A percentile compares a stretch with the other conserved stretches of the same genome.
Conservation (phyloP, 2,329 filamentous ascomycete species). For the Magnaporthales sp. region DNA sequence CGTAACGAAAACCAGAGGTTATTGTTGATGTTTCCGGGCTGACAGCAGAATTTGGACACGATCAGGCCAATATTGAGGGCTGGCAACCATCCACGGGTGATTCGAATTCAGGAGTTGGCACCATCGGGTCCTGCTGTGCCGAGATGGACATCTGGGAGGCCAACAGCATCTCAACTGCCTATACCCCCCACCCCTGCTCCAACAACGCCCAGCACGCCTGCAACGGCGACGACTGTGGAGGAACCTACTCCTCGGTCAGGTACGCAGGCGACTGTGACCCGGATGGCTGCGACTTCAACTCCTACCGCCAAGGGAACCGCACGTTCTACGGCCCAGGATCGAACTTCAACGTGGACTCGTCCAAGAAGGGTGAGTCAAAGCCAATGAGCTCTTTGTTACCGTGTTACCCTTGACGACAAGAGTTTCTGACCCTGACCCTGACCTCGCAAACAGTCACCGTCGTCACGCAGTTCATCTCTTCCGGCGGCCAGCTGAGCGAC, state of each 20-base stretch:
- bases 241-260: constrained; percentile 40
- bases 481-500: constrained; percentile 37
- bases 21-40: not conserved
- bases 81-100: constrained; percentile 44
- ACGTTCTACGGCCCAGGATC: constrained; percentile 50
- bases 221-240: constrained; percentile 41
- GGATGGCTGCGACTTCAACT: constrained; percentile 64
- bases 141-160: constrained; percentile 39
- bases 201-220: constrained; percentile 41
- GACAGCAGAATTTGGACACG: not conserved
- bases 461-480: constrained; percentile 52
- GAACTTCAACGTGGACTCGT: constrained; percentile 47
- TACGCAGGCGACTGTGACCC: constrained; percentile 58
- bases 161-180: constrained; percentile 26
- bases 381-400: not conserved
- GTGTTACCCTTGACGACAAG: not conserved
- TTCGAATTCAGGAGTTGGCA: constrained; percentile 42
- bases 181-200: constrained; percentile 33
- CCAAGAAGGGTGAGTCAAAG: constrained; percentile 25
- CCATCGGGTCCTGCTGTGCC: constrained; percentile 39
- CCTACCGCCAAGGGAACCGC: constrained; percentile 55
- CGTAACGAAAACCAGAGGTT: no score
- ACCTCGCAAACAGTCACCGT: constrained; percentile 39
- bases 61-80: constrained; percentile 40
- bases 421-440: not conserved